Base-by-base conservation (phyloP, 2,329 filamentous ascomycete genomes). In the Fusarium longipes region DNA sequence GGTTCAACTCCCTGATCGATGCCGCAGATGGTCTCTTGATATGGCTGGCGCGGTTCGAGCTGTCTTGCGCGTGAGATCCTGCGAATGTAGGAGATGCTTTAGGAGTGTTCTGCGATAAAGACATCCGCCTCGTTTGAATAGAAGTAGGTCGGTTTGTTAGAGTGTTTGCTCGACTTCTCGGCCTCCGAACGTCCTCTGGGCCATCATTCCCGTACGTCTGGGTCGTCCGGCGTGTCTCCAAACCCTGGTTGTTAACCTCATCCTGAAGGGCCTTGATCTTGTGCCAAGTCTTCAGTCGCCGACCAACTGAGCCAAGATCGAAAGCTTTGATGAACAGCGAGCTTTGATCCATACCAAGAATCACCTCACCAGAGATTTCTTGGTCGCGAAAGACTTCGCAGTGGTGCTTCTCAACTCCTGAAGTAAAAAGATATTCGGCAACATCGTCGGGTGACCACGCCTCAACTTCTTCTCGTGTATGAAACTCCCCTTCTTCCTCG, bases 251-350 rank as follows among this genome's bases (percentile, higher is more conserved):
- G 66, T 87, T 90, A 39, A 96, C 89, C 77, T 97, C 93, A 73
- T 97, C 92, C 76, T 98, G 95, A 66, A 98, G 85, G 5, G 88
- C 84, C 78, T 97, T 97, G 77, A 98, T 94, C 79, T 96, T 97
- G 79, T 97, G 93, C 95, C 95, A 98, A 3, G 94, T 97, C 78
- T 96, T 96, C 64, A 98, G 81, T 63, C 95, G 87, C 57, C 93
- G 87, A 10, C 95, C 95, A 70, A 98, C 94, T 5, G 94, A 93
- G 18, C 95, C 95, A 69, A 98, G 84, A 70, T 97, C 93, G 72
- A 97, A 97, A 44, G 96, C 94, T 76, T 97, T 97, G 82, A 98
- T 90, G 77, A 97, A 97, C 17, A 98, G 84, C 36, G 96, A 96
- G 57, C 93, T 92, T 80, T 97, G 95, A 73, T 97, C 93, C 93